These are phyloP conservation scores for Dianthus caryophyllus DNA, from an alignment of 148 eudicot genomes.

Conservation along the genomic window DNA sequence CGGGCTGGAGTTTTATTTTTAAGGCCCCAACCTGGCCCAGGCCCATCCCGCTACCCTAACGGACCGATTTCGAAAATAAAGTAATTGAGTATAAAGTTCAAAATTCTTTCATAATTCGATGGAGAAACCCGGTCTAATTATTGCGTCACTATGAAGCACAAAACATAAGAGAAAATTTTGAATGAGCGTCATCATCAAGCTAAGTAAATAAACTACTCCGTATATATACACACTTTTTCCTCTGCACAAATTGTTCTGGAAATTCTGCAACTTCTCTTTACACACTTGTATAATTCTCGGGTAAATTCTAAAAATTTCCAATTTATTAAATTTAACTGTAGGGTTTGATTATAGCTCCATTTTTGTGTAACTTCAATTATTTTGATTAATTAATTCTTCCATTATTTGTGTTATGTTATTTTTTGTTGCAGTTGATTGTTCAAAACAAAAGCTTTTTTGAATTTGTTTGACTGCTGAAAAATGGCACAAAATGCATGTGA, in stretches of 20 bases:
- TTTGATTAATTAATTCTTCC: too few species aligned
- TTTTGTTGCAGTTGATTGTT: background rate
- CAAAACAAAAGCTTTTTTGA: background rate
- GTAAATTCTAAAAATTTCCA: background rate
- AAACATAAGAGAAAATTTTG: too few species aligned
- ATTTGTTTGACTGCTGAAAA: background rate
- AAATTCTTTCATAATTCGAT: too few species aligned
- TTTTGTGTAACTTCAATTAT: too few species aligned
- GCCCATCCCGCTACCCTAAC: too few species aligned
- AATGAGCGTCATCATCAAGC: constrained; percentile 7
- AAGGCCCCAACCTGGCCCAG: too few species aligned
- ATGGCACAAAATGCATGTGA: constrained; percentile 42
- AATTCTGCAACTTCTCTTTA: background rate
- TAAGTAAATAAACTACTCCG: background rate
- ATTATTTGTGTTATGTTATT: too few species aligned
- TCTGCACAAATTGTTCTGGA: too few species aligned
- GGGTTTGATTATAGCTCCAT: background rate
- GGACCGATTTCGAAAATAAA: too few species aligned
- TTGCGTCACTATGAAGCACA: constrained; percentile 7
- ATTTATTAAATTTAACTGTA: background rate
- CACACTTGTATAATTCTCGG: background rate
- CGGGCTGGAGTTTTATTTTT: too few species aligned
- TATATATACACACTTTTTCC: background rate
- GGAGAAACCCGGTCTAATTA: background rate
- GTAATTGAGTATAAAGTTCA: too few species aligned